Base-by-base conservation (phyloP, 2,329 filamentous ascomycete genomes). In the Tolypocladium guangdongense region DNA sequence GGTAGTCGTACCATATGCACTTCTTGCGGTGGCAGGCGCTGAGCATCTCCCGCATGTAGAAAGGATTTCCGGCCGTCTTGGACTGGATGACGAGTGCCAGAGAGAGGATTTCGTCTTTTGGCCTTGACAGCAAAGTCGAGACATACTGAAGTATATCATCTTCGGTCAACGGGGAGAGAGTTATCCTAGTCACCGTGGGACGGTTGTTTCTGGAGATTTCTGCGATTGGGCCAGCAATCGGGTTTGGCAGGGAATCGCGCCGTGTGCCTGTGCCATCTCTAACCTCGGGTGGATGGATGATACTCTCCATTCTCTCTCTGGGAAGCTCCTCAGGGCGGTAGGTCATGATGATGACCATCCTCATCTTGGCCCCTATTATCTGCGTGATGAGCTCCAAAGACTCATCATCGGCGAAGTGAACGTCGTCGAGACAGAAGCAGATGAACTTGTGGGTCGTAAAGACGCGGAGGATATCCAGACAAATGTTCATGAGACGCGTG, bases 1-100 rank as follows among this genome's bases (percentile, higher is more conserved):
- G 84, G 77, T 93, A 96, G 57, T 90, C 90, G 68, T 95, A 96
- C 81, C 85, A 95, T 50, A 96, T 87, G 66, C 88, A 95, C 59
- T 86, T 86, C 64, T 89, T 93, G 41, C 88, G 83, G 66, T 95
- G 85, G 65, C 89, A 95, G 3, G 87, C 86, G 63, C 88, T 88
- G 5, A 96, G 78, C 80, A 96, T 95, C 69, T 96, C 89, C 53
- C 89, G 80, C 67, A 96, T 87, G 63, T 93, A 95, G 63, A 96
- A 96, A 0, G 90, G 86, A 57, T 95, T 96, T 1, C 91, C 91
- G 30, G 81, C 81, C 10, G 88, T 92, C 71, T 93, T 95, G 62
- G 92, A 90, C 66, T 95, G 88, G 7, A 96, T 83, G 11, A 96
- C 88, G 7, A 90, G 81, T 2, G 88, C 87, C 20, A 97, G 74